These are phyloP conservation scores for Eutrema japonicum DNA, from an alignment of 345 rosid species.

Conservation along the genomic window DNA sequence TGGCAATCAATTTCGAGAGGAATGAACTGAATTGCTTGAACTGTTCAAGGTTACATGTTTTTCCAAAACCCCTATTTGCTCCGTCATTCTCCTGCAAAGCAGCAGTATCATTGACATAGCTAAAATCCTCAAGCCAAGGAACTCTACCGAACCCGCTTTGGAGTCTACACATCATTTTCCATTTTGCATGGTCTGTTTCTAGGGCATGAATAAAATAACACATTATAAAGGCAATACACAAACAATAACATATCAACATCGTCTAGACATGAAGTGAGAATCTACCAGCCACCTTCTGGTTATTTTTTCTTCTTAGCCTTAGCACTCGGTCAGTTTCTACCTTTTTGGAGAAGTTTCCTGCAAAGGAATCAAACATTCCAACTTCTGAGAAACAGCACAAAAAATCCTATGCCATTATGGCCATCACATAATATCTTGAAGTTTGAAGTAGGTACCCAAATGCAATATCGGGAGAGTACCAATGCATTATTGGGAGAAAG, in stretches of 20 bases:
- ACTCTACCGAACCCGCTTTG: conserved; percentile 57
- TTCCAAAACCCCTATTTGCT: conserved; percentile 38
- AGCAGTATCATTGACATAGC: conserved; percentile 52
- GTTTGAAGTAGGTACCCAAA: conserved; percentile 14
- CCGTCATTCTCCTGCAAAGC: conserved; percentile 46
- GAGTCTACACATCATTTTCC: conserved; percentile 59
- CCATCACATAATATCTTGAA: neutral
- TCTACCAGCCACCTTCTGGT: conserved; percentile 88
- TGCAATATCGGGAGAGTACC: conserved; percentile 13
- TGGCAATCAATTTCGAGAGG: conserved; percentile 58
- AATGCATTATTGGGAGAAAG: neutral
- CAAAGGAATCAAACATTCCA: conserved; percentile 26
- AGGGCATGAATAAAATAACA: conserved; percentile 33
- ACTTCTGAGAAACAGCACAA: neutral
- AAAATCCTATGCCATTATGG: neutral
- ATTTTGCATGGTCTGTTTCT: conserved; percentile 51
- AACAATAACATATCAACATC: conserved; percentile 38
- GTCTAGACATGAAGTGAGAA: conserved; percentile 52
- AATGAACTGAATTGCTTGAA: conserved; percentile 69
- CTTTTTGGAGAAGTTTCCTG: conserved; percentile 47
- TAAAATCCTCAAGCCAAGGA: conserved; percentile 67
- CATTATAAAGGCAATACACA: conserved; percentile 17
- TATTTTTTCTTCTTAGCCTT: conserved; percentile 43
- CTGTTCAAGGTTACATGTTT: conserved; percentile 63
- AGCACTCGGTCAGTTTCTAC: conserved; percentile 45